These are phyloP conservation scores for Purshia tridentata DNA, from an alignment of 306 rosid species.

Conservation along the genomic window DNA sequence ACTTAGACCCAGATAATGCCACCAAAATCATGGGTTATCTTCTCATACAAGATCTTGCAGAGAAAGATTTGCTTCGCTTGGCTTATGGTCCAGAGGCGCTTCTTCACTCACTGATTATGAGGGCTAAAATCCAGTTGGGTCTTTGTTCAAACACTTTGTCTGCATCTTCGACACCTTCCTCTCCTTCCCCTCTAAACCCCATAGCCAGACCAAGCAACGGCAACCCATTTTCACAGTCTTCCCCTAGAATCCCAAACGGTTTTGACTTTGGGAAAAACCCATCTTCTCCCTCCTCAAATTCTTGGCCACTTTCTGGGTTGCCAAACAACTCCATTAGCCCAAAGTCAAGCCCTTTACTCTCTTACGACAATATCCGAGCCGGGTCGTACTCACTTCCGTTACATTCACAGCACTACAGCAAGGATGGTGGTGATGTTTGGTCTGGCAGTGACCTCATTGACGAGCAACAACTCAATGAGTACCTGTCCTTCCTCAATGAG, in stretches of 20 bases:
- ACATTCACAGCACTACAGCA: slow-evolving; percentile 33
- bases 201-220: slow-evolving; percentile 44
- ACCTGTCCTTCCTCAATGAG: slow-evolving; percentile 71
- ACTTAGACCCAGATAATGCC: slow-evolving; percentile 74
- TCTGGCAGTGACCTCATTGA: slow-evolving; percentile 50
- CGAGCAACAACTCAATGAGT: slow-evolving; percentile 68
- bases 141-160: slow-evolving; percentile 37
- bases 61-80: slow-evolving; percentile 54
- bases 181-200: slow-evolving; percentile 64
- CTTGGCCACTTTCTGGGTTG: slow-evolving; percentile 54
- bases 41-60: slow-evolving; percentile 57
- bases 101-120: slow-evolving; percentile 42
- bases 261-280: slow-evolving; percentile 56
- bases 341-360: slow-evolving; percentile 58
- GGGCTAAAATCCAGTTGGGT: slow-evolving; percentile 57
- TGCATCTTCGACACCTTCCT: slow-evolving; percentile 42
- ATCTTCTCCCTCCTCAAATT: slow-evolving; percentile 53
- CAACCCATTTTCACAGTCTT: slow-evolving; percentile 64
- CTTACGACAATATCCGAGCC: slow-evolving; percentile 57
- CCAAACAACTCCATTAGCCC: slow-evolving; percentile 71
- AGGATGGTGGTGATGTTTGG: slow-evolving; percentile 41
- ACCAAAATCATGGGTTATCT: slow-evolving; percentile 75
- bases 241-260: slow-evolving; percentile 48
- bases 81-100: slow-evolving; percentile 54
- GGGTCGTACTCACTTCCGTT: slow-evolving; percentile 34